phyloP scores from a whole-genome alignment of 805 yeast species.

The Teunomyces atbi region DNA sequence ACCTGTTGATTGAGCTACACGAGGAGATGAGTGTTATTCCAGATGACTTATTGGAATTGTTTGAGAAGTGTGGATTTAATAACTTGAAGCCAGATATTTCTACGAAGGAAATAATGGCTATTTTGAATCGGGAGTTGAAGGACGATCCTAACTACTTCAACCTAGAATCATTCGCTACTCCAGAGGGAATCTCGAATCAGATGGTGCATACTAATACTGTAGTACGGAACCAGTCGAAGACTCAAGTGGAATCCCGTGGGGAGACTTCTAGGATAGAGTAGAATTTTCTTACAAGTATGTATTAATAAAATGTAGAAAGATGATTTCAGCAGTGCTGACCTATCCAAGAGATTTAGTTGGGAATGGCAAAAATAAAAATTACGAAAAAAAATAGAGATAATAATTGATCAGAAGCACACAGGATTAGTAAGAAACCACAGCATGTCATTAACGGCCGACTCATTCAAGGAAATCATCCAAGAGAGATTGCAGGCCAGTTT shows the following conservation, averaged over 20 bases:
- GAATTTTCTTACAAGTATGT: constrained; percentile 1
- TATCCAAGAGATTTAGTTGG: not conserved
- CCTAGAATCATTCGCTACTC: not conserved
- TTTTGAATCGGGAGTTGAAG: constrained; percentile 30
- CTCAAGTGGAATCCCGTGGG: constrained; percentile 27
- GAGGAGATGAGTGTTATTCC: constrained; percentile 82
- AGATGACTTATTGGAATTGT: constrained; percentile 51
- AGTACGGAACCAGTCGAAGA: constrained; percentile 30
- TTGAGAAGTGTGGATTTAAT: constrained; percentile 44
- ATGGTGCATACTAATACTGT: constrained; percentile 31
- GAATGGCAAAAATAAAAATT: not conserved
- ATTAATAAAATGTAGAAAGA: not conserved
- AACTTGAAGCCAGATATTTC: constrained; percentile 14
- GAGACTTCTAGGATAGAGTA: constrained; percentile 20
- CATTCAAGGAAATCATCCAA: constrained; percentile 49
- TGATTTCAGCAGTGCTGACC: not conserved
- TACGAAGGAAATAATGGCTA: constrained; percentile 37
- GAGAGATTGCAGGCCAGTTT: constrained; percentile 58
- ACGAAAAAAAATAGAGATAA: not conserved
- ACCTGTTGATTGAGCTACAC: constrained; percentile 75
- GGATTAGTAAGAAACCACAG: not conserved
- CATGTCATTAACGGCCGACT: constrained; percentile 38
- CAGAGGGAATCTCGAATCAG: constrained; percentile 18
- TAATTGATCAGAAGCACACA: not conserved
- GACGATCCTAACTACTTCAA: constrained; percentile 32